Base-by-base conservation (phyloP, 768 basidiomycete genomes). In the Phaeotremella fagi region DNA sequence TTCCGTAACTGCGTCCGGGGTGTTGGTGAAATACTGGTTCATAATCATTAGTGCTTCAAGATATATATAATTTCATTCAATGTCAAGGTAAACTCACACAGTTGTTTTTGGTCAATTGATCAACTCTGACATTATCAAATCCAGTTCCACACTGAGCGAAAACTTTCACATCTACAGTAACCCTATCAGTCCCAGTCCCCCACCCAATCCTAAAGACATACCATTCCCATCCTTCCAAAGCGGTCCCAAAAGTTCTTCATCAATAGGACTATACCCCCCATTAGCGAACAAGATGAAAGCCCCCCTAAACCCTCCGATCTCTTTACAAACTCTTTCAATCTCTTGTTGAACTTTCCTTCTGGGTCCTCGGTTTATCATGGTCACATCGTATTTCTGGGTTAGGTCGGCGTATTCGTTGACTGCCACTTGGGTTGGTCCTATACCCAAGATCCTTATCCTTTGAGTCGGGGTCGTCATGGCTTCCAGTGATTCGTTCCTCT, bases 101-200 rank as follows among this genome's bases (percentile, higher is more conserved):
- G 5, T 24, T 23, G 35, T 60, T 49, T 31, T 50, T 38, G 24
- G 45, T 52, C 7, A 61, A 20, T 27, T 52, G 18, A 15, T 45
- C 36, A 9, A 64, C 54, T 14, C 27, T 20, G 36, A 61, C 59
- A 42, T 61, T 55, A 33, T 61, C 57, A 38, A 61, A 64, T 2
- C 63, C 63, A 12, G 60, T 55, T 3, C 63, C 63, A 29, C 63
- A 57, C 33, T 61, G 63, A 3, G 63, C 63, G 37, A 54, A 61
- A 15, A 54, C 28, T 25, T 59, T 52, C 23, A 58, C 50, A 33
- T 61, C 59, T 61, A 41, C 22, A 7, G 38, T 9, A 14, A 7
- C 20, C n/a, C 18, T 14, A 37, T 25, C 48, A 12, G 27, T 14
- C 20, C 7, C 38, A 12, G 38, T 20, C 12, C 38, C 20, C 38